Evolutionary conservation across 345 rosid genomes (phyloP).

Genomic region (Eucalyptus sp.): DNA sequence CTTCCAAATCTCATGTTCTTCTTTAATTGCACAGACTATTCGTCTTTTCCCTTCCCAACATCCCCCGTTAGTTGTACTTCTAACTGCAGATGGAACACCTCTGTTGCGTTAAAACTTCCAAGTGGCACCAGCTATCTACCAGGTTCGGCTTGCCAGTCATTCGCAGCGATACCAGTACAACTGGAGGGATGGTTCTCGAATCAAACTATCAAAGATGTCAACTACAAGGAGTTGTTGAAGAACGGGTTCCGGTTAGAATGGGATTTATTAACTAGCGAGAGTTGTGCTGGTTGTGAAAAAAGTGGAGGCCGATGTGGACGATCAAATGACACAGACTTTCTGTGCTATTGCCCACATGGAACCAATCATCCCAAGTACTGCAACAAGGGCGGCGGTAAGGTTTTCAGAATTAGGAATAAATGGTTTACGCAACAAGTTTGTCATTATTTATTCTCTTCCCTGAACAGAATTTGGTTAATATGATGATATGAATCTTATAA

Average conservation of each 20-base stretch:
- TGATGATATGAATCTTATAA: too few species aligned
- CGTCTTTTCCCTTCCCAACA: not conserved
- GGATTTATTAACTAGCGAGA: not conserved
- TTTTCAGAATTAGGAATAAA: not conserved
- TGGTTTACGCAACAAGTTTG: rapidly evolving
- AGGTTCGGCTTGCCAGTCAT: rapidly evolving
- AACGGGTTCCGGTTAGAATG: conserved; percentile 4
- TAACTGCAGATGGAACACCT: not conserved
- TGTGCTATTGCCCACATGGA: conserved; percentile 14
- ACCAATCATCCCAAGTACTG: not conserved
- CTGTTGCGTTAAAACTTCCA: not conserved
- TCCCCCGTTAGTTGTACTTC: not conserved
- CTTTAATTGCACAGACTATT: rapidly evolving
- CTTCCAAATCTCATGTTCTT: rapidly evolving
- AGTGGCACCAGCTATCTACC: rapidly evolving
- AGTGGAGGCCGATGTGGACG: conserved; percentile 19
- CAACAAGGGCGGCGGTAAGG: not conserved
- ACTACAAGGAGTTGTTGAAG: not conserved
- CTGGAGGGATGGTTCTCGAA: not conserved
- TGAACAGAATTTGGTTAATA: too few species aligned
- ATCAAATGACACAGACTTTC: not conserved
- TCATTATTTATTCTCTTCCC: too few species aligned
- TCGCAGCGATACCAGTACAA: not conserved
- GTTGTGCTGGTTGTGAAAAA: not conserved
- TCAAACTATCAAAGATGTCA: not conserved